These are phyloP conservation scores for Chalciporus sphaerocephalus DNA, from an alignment of 768 basidiomycete species.

Conservation along the genomic window DNA sequence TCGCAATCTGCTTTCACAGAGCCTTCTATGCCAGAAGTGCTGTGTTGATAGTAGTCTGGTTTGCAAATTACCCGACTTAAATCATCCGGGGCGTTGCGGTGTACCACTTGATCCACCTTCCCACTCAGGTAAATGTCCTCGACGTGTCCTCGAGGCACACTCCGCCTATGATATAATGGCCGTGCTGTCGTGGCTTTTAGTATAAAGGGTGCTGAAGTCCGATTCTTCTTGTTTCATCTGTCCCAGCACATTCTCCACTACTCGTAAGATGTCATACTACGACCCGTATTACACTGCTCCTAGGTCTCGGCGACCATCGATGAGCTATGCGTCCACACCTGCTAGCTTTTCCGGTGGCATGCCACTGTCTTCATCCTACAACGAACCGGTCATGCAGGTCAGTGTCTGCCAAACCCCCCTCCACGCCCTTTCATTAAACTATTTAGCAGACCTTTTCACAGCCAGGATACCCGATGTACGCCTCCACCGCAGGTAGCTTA, in stretches of 20 bases:
- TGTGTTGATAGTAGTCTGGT: constrained; percentile 9
- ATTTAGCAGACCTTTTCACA: constrained; percentile 36
- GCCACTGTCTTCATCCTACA: constrained; percentile 39
- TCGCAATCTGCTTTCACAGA: constrained; percentile 2
- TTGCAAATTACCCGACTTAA: constrained; percentile 23
- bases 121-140: constrained; percentile 15
- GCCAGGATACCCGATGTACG: constrained; percentile 46
- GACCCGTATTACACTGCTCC: constrained; percentile 34
- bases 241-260: constrained; percentile 6
- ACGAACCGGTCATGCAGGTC: constrained; percentile 42
- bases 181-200: constrained; percentile 8
- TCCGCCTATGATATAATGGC: constrained; percentile 16
- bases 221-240: constrained; percentile 1
- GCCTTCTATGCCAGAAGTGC: constrained; percentile 7
- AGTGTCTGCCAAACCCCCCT: constrained; percentile 11
- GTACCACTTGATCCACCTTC: constrained; percentile 16
- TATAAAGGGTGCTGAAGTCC: constrained; percentile 23
- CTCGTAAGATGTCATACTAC: constrained; percentile 41
- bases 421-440: constrained; percentile 5
- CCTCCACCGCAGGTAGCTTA: constrained; percentile 30
- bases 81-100: constrained; percentile 8
- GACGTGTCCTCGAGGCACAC: constrained; percentile 30
- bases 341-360: constrained; percentile 16
- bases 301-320: constrained; percentile 31
- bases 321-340: constrained; percentile 31